Evolutionary conservation across 371 early-diverging fungal species (phyloP).

Genomic region (Syncephalis fuscata): DNA sequence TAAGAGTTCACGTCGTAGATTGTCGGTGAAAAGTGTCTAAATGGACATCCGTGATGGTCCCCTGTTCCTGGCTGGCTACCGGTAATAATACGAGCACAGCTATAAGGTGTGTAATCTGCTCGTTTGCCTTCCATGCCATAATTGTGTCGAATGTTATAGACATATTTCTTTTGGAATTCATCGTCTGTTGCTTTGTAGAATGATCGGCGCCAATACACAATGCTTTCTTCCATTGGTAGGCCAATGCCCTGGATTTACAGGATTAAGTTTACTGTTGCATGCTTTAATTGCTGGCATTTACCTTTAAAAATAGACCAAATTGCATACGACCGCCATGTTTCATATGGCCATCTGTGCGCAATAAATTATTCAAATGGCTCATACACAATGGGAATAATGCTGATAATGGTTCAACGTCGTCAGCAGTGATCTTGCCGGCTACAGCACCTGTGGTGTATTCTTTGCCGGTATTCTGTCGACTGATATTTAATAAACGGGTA

Average conservation of each 20-base stretch:
- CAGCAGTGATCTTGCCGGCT: conserved; percentile 35
- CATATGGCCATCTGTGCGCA: conserved; percentile 63
- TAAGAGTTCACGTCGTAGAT: conserved; percentile 32
- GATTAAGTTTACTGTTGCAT: no score
- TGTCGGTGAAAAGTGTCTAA: conserved; percentile 54
- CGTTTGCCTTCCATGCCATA: conserved; percentile 98
- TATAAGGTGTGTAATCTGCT: conserved; percentile 77
- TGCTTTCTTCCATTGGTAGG: conserved; percentile 75
- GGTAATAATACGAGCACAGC: conserved; percentile 81
- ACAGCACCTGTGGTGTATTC: conserved; percentile 25
- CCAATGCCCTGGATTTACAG: conserved; percentile 85
- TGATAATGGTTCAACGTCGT: conserved; percentile 39
- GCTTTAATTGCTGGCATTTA: not conserved
- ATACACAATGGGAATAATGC: conserved; percentile 87
- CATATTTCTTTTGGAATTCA: conserved; percentile 78
- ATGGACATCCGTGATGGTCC: conserved; percentile 91
- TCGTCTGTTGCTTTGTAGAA: conserved; percentile 68
- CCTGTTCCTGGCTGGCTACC: conserved; percentile 55
- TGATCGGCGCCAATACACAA: conserved; percentile 76
- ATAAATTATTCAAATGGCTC: conserved; percentile 52
- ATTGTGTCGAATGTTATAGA: conserved; percentile 94
- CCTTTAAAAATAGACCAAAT: conserved; percentile 84
- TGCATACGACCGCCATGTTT: conserved; percentile 84
- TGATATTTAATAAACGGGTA: conserved; percentile 76
- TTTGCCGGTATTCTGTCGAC: conserved; percentile 62